Evolutionary conservation across 176 grass and related monocot genomes (phyloP).

Genomic region (Cenchrus purpureus): DNA sequence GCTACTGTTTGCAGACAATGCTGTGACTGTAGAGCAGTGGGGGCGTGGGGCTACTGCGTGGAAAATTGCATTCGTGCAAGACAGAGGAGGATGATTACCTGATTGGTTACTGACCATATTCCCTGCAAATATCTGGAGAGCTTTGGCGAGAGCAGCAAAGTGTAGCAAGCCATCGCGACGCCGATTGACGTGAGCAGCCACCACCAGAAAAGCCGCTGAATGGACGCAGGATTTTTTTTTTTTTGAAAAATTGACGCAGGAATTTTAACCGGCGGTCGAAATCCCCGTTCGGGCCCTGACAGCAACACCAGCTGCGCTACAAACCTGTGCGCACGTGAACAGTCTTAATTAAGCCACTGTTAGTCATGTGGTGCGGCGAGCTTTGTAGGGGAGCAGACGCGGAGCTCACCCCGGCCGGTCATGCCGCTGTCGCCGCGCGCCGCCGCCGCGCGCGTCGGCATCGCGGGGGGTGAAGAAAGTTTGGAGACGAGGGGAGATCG

Average conservation of each 20-base stretch:
- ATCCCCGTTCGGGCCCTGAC: background rate
- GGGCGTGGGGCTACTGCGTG: background rate
- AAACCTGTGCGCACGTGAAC: slow-evolving; percentile 18
- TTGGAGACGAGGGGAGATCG: background rate
- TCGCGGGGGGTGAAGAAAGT: background rate
- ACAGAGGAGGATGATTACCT: background rate
- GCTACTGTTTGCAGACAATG: background rate
- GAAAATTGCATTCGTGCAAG: slow-evolving; percentile 24
- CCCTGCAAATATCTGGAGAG: slow-evolving; percentile 28
- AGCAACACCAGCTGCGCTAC: background rate
- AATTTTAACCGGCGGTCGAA: background rate
- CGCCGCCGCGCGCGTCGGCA: background rate
- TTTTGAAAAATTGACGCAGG: no score
- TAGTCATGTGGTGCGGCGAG: slow-evolving; percentile 7
- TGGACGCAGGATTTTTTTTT: no score
- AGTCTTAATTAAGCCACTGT: background rate
- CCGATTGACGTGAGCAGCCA: background rate
- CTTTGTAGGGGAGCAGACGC: background rate
- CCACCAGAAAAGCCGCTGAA: background rate
- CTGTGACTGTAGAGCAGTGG: background rate
- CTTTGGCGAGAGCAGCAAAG: background rate
- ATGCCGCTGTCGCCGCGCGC: slow-evolving; percentile 5
- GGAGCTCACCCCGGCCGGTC: background rate
- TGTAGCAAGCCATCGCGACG: background rate
- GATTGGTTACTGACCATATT: slow-evolving; percentile 1